These are phyloP conservation scores for Alternaria ventricosa DNA, from an alignment of 2,329 filamentous ascomycete genomes.

Conservation along the genomic window DNA sequence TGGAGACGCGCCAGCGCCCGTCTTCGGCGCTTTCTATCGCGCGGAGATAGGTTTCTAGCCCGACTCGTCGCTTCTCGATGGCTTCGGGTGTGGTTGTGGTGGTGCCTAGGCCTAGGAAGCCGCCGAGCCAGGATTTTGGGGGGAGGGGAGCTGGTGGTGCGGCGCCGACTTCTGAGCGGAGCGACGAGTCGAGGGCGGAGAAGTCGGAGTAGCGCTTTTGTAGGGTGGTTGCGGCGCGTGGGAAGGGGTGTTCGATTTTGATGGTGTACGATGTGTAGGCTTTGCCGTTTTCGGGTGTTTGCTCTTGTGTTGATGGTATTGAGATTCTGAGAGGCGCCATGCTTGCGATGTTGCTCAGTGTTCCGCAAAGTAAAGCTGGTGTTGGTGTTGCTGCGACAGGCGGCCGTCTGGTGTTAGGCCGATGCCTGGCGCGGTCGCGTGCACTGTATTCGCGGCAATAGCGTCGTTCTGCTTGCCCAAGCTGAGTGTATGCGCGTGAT, in stretches of 20 bases:
- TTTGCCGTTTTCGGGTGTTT: conserved; percentile 60
- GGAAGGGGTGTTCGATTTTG: conserved; percentile 75
- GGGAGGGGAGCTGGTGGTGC: conserved; percentile 73
- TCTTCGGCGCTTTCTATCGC: conserved; percentile 77
- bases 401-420: neutral
- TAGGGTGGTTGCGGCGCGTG: conserved; percentile 75
- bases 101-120: conserved; percentile 52
- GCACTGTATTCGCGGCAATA: neutral
- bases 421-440: conserved; percentile 15
- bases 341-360: too few relatives aligned
- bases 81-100: conserved; percentile 73
- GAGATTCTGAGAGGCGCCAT: conserved; percentile 58
- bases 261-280: conserved; percentile 81
- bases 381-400: neutral
- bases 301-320: conserved; percentile 57
- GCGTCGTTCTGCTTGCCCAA: neutral
- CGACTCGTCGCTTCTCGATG: conserved; percentile 71
- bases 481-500: neutral
- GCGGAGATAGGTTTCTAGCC: conserved; percentile 74
- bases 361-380: neutral
- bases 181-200: conserved; percentile 66
- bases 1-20: conserved; percentile 75
- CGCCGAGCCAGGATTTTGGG: conserved; percentile 76
- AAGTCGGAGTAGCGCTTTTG: conserved; percentile 88
- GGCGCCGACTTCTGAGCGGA: conserved; percentile 65